These are phyloP conservation scores for Salisapilia sapeloensis DNA, from an alignment of 352 stramenopile genomes.

Conservation along the genomic window DNA sequence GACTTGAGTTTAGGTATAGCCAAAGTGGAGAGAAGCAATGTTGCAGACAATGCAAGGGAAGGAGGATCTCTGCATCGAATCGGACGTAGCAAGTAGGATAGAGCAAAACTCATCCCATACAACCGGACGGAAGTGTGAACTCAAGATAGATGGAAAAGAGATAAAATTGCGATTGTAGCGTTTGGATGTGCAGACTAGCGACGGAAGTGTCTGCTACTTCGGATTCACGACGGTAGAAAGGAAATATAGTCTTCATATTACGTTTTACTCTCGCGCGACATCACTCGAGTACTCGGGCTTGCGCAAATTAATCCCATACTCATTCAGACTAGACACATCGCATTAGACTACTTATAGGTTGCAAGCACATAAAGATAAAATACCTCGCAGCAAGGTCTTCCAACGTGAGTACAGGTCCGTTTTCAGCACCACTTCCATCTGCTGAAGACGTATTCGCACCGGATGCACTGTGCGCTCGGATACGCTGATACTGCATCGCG, in stretches of 20 bases:
- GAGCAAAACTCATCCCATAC: no score
- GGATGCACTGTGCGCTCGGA: constrained; percentile 16
- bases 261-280: constrained; percentile 12
- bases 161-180: not conserved
- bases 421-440: constrained; percentile 1
- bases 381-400: constrained; percentile 50
- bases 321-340: constrained; percentile 27
- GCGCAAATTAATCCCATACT: constrained; percentile 65
- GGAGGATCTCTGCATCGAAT: no score
- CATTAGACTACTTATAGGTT: not conserved
- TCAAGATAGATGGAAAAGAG: no score
- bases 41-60: no score
- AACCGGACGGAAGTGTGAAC: no score
- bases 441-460: constrained; percentile 1
- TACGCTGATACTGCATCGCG: constrained; percentile 61
- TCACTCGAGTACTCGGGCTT: constrained; percentile 74
- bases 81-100: no score
- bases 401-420: constrained; percentile 37
- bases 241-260: not conserved
- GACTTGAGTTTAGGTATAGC: no score
- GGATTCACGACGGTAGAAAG: not conserved
- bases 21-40: no score
- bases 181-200: not conserved
- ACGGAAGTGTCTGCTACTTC: not conserved
- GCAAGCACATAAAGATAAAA: not conserved